Conservation (phyloP, 176 grass and related monocot species). For the Carex littledalei region DNA sequence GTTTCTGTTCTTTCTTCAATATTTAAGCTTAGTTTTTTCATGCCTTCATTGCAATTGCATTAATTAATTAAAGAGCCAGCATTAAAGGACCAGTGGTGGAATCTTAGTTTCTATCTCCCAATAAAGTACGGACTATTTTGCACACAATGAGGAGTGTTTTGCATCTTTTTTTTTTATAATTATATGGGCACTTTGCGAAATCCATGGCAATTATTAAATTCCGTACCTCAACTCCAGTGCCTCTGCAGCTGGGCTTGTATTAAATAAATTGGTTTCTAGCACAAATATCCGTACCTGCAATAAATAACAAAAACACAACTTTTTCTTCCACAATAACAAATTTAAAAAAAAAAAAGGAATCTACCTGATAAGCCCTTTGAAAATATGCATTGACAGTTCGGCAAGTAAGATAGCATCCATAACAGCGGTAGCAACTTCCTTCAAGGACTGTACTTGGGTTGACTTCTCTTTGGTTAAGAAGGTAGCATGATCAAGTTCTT, state of each 20-base stretch:
- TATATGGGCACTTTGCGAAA: background rate
- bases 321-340: background rate
- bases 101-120: background rate
- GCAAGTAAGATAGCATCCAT: background rate
- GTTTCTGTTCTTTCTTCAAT: too few species aligned
- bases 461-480: background rate
- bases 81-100: background rate
- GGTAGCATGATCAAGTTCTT: background rate
- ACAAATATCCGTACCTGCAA: constrained; percentile 2
- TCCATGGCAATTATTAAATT: background rate
- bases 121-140: background rate
- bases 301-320: background rate
- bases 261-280: background rate
- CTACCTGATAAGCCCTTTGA: background rate
- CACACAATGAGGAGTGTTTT: background rate
- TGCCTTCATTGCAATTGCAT: background rate
- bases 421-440: background rate
- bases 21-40: background rate
- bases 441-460: background rate
- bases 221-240: background rate
- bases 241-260: background rate
- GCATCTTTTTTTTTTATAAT: background rate
- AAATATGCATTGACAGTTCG: background rate
- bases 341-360: background rate
- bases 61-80: background rate